phyloP scores from a whole-genome alignment of 495 filamentous ascomycete species.

The Lophiostoma macrostomum region DNA sequence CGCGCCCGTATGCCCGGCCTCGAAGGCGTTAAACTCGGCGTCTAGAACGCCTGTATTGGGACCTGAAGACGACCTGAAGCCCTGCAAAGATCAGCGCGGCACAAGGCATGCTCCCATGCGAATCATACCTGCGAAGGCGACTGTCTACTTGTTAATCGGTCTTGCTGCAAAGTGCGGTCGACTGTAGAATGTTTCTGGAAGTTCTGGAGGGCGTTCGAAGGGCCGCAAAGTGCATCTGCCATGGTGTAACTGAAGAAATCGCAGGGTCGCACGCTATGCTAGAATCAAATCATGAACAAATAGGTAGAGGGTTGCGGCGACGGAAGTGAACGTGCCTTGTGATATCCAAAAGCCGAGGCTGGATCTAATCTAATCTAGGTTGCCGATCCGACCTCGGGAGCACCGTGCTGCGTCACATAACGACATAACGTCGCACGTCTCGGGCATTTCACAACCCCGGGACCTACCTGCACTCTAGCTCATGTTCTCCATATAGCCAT shows the following conservation, averaged over 20 bases:
- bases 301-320: not conserved
- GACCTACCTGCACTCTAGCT: too few relatives aligned
- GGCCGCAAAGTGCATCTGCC: conserved; percentile 82
- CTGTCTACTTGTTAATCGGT: conserved; percentile 59
- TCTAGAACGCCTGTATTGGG: conserved; percentile 57
- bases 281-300: not conserved
- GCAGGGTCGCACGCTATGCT: not conserved
- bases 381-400: not conserved
- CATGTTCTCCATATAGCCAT: too few relatives aligned
- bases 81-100: conserved; percentile 44
- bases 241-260: conserved; percentile 40
- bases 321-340: not conserved
- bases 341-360: not conserved
- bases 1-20: conserved; percentile 50
- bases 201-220: conserved; percentile 82
- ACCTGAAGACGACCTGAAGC: conserved; percentile 59
- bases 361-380: conserved; percentile 5
- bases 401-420: too few relatives aligned
- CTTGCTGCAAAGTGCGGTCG: conserved; percentile 82
- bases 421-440: too few relatives aligned
- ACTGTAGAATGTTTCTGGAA: conserved; percentile 76
- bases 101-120: not conserved
- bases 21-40: conserved; percentile 69
- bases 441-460: too few relatives aligned
- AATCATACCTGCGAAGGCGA: conserved; percentile 54